Evolutionary conservation across 1,284 basidiomycete species (phyloP).

Genomic region (Crocinoboletus sp.): DNA sequence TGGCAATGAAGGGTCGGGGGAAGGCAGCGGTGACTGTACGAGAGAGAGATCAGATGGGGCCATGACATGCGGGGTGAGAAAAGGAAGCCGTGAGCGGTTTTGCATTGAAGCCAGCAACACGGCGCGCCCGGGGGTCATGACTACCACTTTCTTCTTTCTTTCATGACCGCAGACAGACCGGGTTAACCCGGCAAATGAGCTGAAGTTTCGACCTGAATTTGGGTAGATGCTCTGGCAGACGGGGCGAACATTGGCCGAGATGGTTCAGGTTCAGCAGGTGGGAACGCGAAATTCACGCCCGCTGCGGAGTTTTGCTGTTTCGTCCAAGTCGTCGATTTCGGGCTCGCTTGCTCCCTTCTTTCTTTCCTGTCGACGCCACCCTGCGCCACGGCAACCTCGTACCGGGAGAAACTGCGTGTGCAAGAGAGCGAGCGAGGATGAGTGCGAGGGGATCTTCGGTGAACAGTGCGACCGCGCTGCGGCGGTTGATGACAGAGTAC

Average conservation of each 20-base stretch:
- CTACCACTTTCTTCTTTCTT: no score
- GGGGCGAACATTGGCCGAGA: no score
- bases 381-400: neutral
- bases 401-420: neutral
- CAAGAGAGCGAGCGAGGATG: slow-evolving; percentile 23
- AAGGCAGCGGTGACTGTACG: neutral
- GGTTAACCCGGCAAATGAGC: no score
- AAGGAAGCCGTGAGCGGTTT: neutral
- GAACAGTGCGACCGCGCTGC: slow-evolving; percentile 59
- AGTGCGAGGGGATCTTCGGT: slow-evolving; percentile 37
- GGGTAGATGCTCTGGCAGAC: no score
- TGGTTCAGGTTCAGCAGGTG: no score
- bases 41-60: neutral
- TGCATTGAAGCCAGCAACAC: neutral
- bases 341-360: no score
- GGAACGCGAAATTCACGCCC: no score
- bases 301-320: no score
- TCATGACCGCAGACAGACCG: no score
- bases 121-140: neutral
- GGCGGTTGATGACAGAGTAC: slow-evolving; percentile 91
- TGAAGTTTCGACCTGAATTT: no score
- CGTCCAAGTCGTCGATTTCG: no score
- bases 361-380: neutral
- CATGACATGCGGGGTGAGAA: slow-evolving; percentile 22
- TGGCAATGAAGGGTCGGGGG: neutral